Evolutionary conservation across 345 rosid species (phyloP).

Genomic region (Carallia brachiata): DNA sequence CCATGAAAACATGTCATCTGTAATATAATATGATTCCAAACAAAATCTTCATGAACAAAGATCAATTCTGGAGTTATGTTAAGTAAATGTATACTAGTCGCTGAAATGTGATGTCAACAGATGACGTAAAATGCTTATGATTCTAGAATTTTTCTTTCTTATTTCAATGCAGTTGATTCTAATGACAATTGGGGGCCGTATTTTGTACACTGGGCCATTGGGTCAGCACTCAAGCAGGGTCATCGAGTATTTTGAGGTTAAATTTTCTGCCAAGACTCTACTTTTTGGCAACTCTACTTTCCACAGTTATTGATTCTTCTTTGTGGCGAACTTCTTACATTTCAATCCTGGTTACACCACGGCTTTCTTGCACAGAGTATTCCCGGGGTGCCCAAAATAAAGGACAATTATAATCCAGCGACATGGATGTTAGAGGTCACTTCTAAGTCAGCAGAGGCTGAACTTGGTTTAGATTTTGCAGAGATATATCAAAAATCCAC

Average conservation of each 20-base stretch:
- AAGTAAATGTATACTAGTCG: too few relatives aligned
- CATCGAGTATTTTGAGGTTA: conserved; percentile 70
- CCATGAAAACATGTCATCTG: background rate
- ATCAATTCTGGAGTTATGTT: too few relatives aligned
- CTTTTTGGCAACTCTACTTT: background rate
- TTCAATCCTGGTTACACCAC: background rate
- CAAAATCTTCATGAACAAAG: too few relatives aligned
- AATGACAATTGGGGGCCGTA: conserved; percentile 65
- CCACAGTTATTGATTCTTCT: background rate
- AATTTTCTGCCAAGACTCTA: background rate
- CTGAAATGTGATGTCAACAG: background rate
- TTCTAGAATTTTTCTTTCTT: background rate
- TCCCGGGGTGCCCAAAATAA: conserved; percentile 56
- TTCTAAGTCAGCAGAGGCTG: conserved; percentile 54
- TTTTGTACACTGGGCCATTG: conserved; percentile 65
- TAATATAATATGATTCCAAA: background rate
- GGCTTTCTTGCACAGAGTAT: conserved; percentile 38
- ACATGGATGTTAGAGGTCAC: conserved; percentile 82
- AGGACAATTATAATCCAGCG: conserved; percentile 68
- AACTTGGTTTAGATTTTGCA: conserved; percentile 62
- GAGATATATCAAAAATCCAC: conserved; percentile 46
- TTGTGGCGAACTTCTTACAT: background rate
- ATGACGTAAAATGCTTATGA: background rate
- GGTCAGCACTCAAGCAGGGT: conserved; percentile 60
- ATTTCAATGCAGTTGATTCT: conserved; percentile 51